Base-by-base conservation (phyloP, 1,284 basidiomycete genomes). In the Ceratobasidium papillatum region DNA sequence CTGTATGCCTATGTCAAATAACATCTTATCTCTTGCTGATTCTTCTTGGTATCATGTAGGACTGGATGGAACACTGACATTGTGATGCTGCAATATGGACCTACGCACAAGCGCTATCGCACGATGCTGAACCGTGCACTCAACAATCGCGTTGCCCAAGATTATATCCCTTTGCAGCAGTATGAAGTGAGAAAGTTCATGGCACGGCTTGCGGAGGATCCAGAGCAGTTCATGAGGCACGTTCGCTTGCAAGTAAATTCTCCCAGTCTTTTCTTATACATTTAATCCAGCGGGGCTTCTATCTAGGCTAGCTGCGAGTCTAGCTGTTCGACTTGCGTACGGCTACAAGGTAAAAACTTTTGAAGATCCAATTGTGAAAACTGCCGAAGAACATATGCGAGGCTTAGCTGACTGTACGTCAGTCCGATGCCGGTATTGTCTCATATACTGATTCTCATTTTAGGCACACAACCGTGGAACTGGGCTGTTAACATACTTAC, bases 401-500 rank as follows among this genome's bases (percentile, higher is more conserved):
- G 64, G 36, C 0, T 38, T 68, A 14, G 36, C 64, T 1, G 64
- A 68, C 17, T 27, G 64, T 54, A 25, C 47, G 64, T 19, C 12
- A 43, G 17, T 51, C 43, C 30, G 5, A 34, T 19, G 14, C 25
- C 25, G 14, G 19, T 36, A 9, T 22, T 4, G 12, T 25, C 22
- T 19, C 1, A 11, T 22, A 49, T 25, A 56, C 36, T 25, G 19
- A 25, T 5, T 51, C 36, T 27, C n/a, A 25, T n/a, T 25, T 58
- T 58, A 54, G 64, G 22, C 19, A 14, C 54, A n/a, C 14, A 25
- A 4, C 64, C 64, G 0, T 47, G 64, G 22, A 51, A 27, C 22
- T 68, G 49, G 64, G 36, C 36, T 0, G 51, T 68, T 43, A 51
- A 68, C 9, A 43, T 68, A 17, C 34, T 68, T 30, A 34, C 64